A percentile compares a stretch with the other conserved stretches of the same genome.
Conservation (phyloP, 2,329 filamentous ascomycete genomes). For the Fusarium sublunatum region DNA sequence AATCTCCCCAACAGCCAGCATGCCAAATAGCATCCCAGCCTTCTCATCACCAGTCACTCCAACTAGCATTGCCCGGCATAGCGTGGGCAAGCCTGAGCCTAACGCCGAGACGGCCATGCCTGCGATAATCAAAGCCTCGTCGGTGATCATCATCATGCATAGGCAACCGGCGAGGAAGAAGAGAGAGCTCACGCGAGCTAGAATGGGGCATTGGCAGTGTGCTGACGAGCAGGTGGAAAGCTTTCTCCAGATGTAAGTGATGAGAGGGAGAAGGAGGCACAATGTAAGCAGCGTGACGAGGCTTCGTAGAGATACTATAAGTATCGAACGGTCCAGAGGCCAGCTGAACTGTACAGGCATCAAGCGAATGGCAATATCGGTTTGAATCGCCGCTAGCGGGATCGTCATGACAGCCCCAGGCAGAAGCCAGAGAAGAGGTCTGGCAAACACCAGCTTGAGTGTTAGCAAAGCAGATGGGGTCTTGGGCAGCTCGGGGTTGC, state of each 20-base stretch:
- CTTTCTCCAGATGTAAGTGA: constrained; percentile 23
- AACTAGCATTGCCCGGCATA: constrained; percentile 45
- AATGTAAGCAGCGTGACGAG: constrained; percentile 39
- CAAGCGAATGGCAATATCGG: constrained; percentile 39
- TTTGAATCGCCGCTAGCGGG: constrained; percentile 38
- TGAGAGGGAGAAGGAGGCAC: constrained; percentile 37
- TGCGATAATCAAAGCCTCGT: constrained; percentile 33
- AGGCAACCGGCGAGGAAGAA: constrained; percentile 42
- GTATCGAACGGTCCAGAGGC: constrained; percentile 35
- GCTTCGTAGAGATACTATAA: constrained; percentile 42
- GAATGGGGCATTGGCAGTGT: constrained; percentile 23
- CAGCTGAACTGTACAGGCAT: constrained; percentile 46
- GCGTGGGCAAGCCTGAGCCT: constrained; percentile 42
- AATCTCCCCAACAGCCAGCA: constrained; percentile 43
- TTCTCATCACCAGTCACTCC: constrained; percentile 20
- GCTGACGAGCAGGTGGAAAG: constrained; percentile 1
- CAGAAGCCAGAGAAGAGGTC: constrained; percentile 39
- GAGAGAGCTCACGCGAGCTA: constrained; percentile 37
- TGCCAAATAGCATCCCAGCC: constrained; percentile 41
- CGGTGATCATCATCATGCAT: constrained; percentile 38
- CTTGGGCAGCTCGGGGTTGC: neutral
- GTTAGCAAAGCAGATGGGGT: constrained; percentile 3
- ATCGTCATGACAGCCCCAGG: constrained; percentile 41
- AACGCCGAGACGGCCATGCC: constrained; percentile 41
- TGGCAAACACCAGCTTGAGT: constrained; percentile 30